Conservation (phyloP, 2,329 filamentous ascomycete species). For the Daldinia sp. region DNA sequence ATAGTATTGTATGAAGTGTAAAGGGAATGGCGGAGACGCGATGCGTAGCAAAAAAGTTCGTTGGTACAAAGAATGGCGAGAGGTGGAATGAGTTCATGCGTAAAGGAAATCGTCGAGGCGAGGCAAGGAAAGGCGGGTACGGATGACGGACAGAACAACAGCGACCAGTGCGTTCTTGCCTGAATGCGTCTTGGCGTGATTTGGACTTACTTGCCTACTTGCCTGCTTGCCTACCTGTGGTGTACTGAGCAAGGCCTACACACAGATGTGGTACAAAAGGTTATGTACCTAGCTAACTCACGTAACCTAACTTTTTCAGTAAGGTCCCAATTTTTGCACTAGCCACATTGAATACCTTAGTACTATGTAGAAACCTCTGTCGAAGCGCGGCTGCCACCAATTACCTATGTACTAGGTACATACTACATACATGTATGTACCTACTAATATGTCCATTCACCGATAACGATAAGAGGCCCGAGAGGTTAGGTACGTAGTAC, state of each 20-base stretch:
- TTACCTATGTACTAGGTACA: neutral
- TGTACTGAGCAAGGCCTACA: neutral
- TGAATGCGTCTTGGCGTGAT: constrained; percentile 39
- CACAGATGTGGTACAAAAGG: neutral
- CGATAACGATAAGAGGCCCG: neutral
- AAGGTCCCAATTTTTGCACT: constrained; percentile 16
- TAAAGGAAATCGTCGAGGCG: constrained; percentile 42
- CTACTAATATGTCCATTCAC: neutral
- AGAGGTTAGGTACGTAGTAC: too few species aligned
- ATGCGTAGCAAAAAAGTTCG: constrained; percentile 33
- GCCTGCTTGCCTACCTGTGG: too few species aligned
- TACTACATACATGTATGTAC: neutral
- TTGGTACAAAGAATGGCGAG: constrained; percentile 44
- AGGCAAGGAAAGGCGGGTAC: constrained; percentile 44
- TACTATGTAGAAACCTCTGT: neutral
- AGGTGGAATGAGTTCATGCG: constrained; percentile 43
- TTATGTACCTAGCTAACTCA: constrained; percentile 6
- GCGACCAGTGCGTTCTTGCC: constrained; percentile 36
- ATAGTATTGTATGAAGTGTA: constrained; percentile 19
- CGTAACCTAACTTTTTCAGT: neutral
- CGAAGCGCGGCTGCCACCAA: constrained; percentile 18
- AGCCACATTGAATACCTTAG: constrained; percentile 27
- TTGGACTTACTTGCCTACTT: constrained; percentile 21
- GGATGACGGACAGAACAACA: constrained; percentile 42
- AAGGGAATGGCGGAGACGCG: constrained; percentile 38